Conservation (phyloP, 148 eudicot genomes). For the Chenopodium formosanum region DNA sequence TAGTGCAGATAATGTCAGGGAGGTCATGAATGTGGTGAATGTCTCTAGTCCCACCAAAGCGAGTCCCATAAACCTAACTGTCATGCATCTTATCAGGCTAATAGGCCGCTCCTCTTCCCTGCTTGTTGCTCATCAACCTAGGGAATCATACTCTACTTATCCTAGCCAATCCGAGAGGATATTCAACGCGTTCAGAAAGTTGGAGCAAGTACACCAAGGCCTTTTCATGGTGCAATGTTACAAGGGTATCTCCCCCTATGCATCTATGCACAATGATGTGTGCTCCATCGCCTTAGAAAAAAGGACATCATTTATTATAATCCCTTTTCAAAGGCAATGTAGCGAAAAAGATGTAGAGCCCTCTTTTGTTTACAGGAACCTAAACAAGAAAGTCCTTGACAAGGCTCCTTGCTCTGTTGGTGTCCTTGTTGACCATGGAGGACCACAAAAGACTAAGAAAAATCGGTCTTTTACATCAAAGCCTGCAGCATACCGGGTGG, state of each 20-base stretch:
- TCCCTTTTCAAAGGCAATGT: slow-evolving; percentile 48
- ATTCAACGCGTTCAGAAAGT: slow-evolving; percentile 45
- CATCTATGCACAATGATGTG: slow-evolving; percentile 64
- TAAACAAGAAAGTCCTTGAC: slow-evolving; percentile 47
- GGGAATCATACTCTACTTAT: slow-evolving; percentile 32
- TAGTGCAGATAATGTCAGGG: slow-evolving; percentile 38
- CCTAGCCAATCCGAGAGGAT: slow-evolving; percentile 47
- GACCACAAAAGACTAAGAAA: slow-evolving; percentile 15
- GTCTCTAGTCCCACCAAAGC: slow-evolving; percentile 41
- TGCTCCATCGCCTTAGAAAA: slow-evolving; percentile 63
- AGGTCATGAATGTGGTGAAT: slow-evolving; percentile 43
- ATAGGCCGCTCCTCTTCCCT: slow-evolving; percentile 54
- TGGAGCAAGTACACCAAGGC: slow-evolving; percentile 37
- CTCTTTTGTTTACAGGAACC: slow-evolving; percentile 33
- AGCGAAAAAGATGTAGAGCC: slow-evolving; percentile 29
- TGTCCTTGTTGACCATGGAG: slow-evolving; percentile 44
- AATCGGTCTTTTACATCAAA: slow-evolving; percentile 17
- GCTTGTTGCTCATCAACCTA: slow-evolving; percentile 41
- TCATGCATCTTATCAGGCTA: slow-evolving; percentile 58
- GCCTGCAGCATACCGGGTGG: slow-evolving; percentile 29
- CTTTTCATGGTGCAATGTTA: slow-evolving; percentile 35
- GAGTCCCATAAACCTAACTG: slow-evolving; percentile 33
- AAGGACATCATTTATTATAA: slow-evolving; percentile 39
- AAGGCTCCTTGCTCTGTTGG: slow-evolving; percentile 67
- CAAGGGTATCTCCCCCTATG: slow-evolving; percentile 53